A percentile compares a stretch with the other conserved stretches of the same genome.
These are phyloP conservation scores for Lactifluus subvellereus DNA, from an alignment of 768 basidiomycete genomes.

Conservation along the genomic window DNA sequence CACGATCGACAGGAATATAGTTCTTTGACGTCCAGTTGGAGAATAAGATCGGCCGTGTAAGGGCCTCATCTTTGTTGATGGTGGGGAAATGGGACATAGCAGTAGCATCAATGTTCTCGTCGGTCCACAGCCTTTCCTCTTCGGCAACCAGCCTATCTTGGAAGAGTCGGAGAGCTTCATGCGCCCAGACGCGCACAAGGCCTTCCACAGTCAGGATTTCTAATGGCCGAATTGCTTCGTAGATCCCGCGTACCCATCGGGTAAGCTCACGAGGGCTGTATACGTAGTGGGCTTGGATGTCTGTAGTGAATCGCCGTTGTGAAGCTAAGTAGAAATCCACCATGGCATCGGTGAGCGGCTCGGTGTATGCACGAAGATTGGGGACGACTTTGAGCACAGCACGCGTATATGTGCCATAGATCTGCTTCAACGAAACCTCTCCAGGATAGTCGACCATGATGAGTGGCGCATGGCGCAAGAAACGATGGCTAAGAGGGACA, in stretches of 20 bases:
- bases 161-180: slow-evolving; percentile 95
- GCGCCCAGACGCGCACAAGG: slow-evolving; percentile 94
- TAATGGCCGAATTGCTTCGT: slow-evolving; percentile 91
- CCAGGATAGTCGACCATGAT: slow-evolving; percentile 99
- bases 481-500: slow-evolving; percentile 95
- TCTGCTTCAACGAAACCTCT: slow-evolving; percentile 93
- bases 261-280: slow-evolving; percentile 99
- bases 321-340: slow-evolving; percentile 92
- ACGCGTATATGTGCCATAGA: slow-evolving; percentile 97
- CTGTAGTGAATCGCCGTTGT: slow-evolving; percentile 91
- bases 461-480: slow-evolving; percentile 94
- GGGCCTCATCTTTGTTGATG: slow-evolving; percentile 80
- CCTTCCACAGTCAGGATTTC: slow-evolving; percentile 94
- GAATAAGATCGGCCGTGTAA: slow-evolving; percentile 87
- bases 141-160: slow-evolving; percentile 94
- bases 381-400: slow-evolving; percentile 95
- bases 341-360: slow-evolving; percentile 96
- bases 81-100: slow-evolving; percentile 93
- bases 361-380: slow-evolving; percentile 85
- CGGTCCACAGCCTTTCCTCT: slow-evolving; percentile 92
- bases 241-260: slow-evolving; percentile 94
- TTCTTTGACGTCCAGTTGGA: slow-evolving; percentile 99
- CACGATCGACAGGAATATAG: slow-evolving; percentile 93
- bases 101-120: slow-evolving; percentile 78
- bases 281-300: slow-evolving; percentile 97